Percentiles rank a stretch among this genome's conserved stretches.
Conservation (phyloP, 2,329 filamentous ascomycete genomes). For the Colletotrichum sp. region DNA sequence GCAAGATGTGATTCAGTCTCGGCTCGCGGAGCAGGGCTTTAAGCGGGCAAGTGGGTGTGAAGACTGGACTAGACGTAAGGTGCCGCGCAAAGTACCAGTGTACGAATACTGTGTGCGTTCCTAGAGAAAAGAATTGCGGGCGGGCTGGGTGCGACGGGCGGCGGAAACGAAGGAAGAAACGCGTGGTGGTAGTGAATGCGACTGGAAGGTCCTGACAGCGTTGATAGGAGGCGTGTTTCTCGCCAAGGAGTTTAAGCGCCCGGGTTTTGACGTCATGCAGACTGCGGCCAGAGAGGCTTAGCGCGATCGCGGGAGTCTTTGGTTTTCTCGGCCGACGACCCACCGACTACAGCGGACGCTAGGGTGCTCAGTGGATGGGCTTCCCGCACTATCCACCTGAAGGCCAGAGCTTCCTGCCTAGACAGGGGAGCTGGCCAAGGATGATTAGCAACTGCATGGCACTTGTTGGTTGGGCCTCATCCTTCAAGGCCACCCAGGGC, state of each 20-base stretch:
- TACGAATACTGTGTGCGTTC: background rate
- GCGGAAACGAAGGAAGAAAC: conserved; percentile 12
- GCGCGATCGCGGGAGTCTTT: background rate
- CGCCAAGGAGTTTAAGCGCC: conserved; percentile 20
- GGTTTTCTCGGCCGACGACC: background rate
- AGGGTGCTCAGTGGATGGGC: conserved; percentile 13
- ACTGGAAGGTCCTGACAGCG: background rate
- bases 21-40: background rate
- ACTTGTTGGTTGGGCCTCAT: background rate
- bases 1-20: background rate
- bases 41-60: background rate
- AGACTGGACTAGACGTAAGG: background rate
- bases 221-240: background rate
- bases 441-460: background rate
- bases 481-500: background rate
- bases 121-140: background rate
- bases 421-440: background rate
- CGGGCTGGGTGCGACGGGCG: background rate
- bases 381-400: conserved; percentile 1
- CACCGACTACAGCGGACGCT: conserved; percentile 6
- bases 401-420: conserved; percentile 2
- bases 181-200: background rate
- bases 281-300: background rate
- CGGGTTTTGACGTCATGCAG: conserved; percentile 19
- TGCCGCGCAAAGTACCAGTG: background rate